Evolutionary conservation across 2,329 filamentous ascomycete species (phyloP).

Genomic region (Penicillium decumbens): DNA sequence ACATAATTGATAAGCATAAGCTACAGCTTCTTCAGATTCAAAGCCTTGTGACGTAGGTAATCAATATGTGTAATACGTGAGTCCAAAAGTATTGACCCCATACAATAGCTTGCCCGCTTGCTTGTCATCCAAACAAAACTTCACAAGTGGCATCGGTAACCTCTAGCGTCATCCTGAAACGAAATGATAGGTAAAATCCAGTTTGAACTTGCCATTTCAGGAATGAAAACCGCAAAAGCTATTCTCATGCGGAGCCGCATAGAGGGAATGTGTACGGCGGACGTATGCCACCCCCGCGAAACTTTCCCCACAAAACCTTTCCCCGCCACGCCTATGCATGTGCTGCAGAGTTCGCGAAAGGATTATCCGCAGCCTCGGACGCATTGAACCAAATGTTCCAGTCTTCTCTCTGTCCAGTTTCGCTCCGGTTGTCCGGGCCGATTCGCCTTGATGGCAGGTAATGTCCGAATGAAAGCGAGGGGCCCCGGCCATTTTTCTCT

Average conservation of each 20-base stretch:
- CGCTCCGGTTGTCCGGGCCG: constrained; percentile 6
- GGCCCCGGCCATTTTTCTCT: not conserved
- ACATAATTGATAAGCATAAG: no score
- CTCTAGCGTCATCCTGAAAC: no score
- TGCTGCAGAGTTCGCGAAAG: not conserved
- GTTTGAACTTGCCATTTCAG: not conserved
- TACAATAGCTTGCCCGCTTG: no score
- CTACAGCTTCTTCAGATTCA: no score
- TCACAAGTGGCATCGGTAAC: no score
- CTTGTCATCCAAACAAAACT: no score
- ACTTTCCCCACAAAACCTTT: constrained; percentile 9
- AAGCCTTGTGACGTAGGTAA: no score
- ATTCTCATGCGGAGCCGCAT: constrained; percentile 14
- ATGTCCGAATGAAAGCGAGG: not conserved
- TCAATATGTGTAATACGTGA: no score
- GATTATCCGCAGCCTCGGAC: not conserved
- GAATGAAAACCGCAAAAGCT: not conserved
- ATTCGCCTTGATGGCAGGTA: not conserved
- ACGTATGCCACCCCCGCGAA: constrained; percentile 3
- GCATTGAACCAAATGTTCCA: no score
- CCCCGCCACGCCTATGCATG: not conserved
- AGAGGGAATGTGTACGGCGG: not conserved
- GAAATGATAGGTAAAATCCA: no score
- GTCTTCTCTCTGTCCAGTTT: no score
- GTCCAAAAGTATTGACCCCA: no score